Percentiles rank a stretch among this genome's conserved stretches.
Evolutionary conservation across 129 eudicot species (phyloP).

Genomic region (Smallanthus sonchifolius): DNA sequence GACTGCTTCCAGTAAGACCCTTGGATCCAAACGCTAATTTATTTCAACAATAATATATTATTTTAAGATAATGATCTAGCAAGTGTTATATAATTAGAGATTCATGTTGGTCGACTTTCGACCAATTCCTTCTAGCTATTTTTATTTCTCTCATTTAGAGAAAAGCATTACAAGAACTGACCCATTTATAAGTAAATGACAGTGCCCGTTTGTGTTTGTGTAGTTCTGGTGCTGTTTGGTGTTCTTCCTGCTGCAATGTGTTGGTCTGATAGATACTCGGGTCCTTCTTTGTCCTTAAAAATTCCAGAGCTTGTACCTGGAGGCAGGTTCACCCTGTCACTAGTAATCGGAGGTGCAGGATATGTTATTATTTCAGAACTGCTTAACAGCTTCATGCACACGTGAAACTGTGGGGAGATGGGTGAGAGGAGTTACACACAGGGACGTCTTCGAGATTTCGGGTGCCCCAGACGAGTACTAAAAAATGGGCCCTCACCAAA

Average conservation of each 20-base stretch:
- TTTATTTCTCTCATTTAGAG: not conserved
- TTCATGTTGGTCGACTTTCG: not conserved
- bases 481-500: too few species aligned
- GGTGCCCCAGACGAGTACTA: too few species aligned
- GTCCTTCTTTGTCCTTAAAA: slow-evolving; percentile 31
- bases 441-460: too few species aligned
- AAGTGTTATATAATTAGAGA: not conserved
- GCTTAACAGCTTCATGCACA: slow-evolving; percentile 50
- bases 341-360: slow-evolving; percentile 80
- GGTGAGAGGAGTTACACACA: not conserved
- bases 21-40: too few species aligned
- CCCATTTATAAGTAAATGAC: not conserved
- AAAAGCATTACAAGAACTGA: not conserved
- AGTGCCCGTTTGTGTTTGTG: not conserved
- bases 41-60: too few species aligned
- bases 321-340: slow-evolving; percentile 71
- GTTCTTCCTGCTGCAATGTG: slow-evolving; percentile 94
- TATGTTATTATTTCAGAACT: slow-evolving; percentile 66
- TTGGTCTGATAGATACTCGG: slow-evolving; percentile 83
- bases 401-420: slow-evolving; percentile 11
- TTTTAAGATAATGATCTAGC: not conserved
- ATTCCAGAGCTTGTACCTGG: slow-evolving; percentile 79
- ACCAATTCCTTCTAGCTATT: not conserved
- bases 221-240: slow-evolving; percentile 93
- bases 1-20: too few species aligned